Percentiles rank a stretch among this genome's conserved stretches.
Evolutionary conservation across 129 eudicot genomes (phyloP).

Genomic region (Saussurea involucrata): DNA sequence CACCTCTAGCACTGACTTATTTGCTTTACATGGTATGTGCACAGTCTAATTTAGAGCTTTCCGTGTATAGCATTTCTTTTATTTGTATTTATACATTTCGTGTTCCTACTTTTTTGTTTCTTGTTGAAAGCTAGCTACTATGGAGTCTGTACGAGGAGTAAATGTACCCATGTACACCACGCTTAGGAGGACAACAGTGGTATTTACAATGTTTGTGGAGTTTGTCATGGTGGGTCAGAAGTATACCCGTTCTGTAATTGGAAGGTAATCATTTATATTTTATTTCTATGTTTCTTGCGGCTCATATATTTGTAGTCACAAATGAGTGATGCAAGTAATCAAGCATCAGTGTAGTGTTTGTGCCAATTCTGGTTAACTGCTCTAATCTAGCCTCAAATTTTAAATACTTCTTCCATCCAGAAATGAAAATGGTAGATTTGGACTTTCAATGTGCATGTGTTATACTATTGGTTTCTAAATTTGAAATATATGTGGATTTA

Average conservation of each 20-base stretch:
- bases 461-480: too few species aligned
- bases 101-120: slow-evolving; percentile 18
- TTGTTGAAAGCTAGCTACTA: slow-evolving; percentile 74
- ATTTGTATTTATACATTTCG: slow-evolving; percentile 4
- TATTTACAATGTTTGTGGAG: slow-evolving; percentile 93
- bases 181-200: slow-evolving; percentile 91
- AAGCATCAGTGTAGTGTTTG: background rate
- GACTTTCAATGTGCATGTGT: too few species aligned
- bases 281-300: background rate
- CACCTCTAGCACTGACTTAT: slow-evolving; percentile 86
- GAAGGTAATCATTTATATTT: slow-evolving; percentile 53
- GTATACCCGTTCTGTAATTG: slow-evolving; percentile 62
- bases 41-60: background rate
- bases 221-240: slow-evolving; percentile 68
- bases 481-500: background rate
- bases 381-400: too few species aligned
- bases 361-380: background rate
- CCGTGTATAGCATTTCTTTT: background rate
- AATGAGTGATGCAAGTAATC: background rate
- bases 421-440: too few species aligned
- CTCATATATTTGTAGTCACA: background rate
- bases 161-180: slow-evolving; percentile 99
- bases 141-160: slow-evolving; percentile 97
- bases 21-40: slow-evolving; percentile 85
- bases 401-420: too few species aligned